phyloP scores from a whole-genome alignment of 2,329 filamentous ascomycete species.

The Aureobasidium sp. region DNA sequence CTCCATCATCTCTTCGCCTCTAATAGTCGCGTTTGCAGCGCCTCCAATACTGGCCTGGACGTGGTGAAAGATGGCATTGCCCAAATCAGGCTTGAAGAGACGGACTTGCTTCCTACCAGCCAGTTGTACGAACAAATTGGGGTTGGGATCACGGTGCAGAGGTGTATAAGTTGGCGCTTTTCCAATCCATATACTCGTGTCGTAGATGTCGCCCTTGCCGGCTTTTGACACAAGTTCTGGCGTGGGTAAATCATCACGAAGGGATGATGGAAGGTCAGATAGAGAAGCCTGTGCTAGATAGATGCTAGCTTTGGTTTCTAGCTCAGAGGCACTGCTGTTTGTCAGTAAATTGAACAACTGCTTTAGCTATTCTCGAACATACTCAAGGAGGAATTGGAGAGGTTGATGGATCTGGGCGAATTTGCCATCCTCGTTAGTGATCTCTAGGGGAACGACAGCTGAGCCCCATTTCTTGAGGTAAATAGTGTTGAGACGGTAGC shows the following conservation, averaged over 20 bases:
- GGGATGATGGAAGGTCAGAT: slow-evolving; percentile 66
- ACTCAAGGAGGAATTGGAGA: slow-evolving; percentile 70
- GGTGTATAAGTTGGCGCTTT: slow-evolving; percentile 89
- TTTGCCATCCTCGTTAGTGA: slow-evolving; percentile 46
- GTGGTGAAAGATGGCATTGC: slow-evolving; percentile 68
- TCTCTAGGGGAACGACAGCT: slow-evolving; percentile 65
- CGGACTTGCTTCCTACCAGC: slow-evolving; percentile 77
- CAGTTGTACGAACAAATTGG: slow-evolving; percentile 91
- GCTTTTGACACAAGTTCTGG: slow-evolving; percentile 69
- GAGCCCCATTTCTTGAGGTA: slow-evolving; percentile 54
- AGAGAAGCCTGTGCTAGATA: slow-evolving; percentile 91
- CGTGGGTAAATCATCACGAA: slow-evolving; percentile 73
- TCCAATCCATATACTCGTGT: slow-evolving; percentile 89
- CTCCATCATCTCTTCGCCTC: slow-evolving; percentile 93
- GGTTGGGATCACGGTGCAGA: slow-evolving; percentile 92
- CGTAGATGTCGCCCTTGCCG: slow-evolving; percentile 88
- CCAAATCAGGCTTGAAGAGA: slow-evolving; percentile 71
- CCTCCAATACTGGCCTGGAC: slow-evolving; percentile 48
- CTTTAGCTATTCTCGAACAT: slow-evolving; percentile 32
- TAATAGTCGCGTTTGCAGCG: slow-evolving; percentile 56
- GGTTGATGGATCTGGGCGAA: slow-evolving; percentile 69
- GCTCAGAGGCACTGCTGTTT: background rate
- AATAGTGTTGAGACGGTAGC: slow-evolving; percentile 39
- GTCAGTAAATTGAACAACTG: background rate
- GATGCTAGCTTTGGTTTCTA: slow-evolving; percentile 47